Percentiles rank a stretch among this genome's conserved stretches.
Evolutionary conservation across 2,329 filamentous ascomycete species (phyloP).

Genomic region (Blastomyces silverae): DNA sequence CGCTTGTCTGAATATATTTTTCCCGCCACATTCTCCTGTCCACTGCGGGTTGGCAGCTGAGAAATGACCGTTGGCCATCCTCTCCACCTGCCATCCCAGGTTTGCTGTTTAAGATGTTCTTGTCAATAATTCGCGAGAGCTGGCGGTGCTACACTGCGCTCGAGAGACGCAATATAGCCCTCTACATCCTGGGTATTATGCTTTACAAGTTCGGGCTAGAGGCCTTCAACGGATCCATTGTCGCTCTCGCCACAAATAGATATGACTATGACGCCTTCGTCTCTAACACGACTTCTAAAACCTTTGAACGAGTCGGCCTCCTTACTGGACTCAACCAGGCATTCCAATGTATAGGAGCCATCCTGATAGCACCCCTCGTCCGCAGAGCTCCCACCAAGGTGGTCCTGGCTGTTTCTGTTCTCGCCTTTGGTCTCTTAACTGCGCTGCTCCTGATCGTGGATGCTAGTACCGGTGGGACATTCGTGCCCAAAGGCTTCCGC

Average conservation of each 20-base stretch:
- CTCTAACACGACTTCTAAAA: conserved; percentile 32
- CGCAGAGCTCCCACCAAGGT: conserved; percentile 45
- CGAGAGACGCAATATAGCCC: conserved; percentile 43
- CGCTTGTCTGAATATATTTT: background rate
- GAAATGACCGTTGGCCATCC: background rate
- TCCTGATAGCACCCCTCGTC: conserved; percentile 47
- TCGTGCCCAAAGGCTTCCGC: conserved; percentile 31
- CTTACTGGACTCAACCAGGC: conserved; percentile 47
- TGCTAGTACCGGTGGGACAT: conserved; percentile 44
- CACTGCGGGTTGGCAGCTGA: conserved; percentile 1
- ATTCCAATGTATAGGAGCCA: conserved; percentile 47
- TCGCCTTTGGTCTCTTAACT: conserved; percentile 45
- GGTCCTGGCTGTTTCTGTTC: conserved; percentile 41
- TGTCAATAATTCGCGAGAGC: conserved; percentile 13
- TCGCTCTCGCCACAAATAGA: conserved; percentile 45
- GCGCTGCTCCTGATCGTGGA: conserved; percentile 46
- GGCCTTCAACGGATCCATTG: conserved; percentile 48
- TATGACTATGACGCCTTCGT: conserved; percentile 43
- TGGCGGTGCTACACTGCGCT: conserved; percentile 33
- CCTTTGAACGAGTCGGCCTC: conserved; percentile 45
- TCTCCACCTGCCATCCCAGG: background rate
- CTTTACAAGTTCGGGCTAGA: conserved; percentile 49
- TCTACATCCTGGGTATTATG: conserved; percentile 48
- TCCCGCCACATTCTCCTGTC: conserved; percentile 12
- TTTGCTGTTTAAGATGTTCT: background rate